Base-by-base conservation (phyloP, 164 flowering plant genomes). In the Stephania japonica region DNA sequence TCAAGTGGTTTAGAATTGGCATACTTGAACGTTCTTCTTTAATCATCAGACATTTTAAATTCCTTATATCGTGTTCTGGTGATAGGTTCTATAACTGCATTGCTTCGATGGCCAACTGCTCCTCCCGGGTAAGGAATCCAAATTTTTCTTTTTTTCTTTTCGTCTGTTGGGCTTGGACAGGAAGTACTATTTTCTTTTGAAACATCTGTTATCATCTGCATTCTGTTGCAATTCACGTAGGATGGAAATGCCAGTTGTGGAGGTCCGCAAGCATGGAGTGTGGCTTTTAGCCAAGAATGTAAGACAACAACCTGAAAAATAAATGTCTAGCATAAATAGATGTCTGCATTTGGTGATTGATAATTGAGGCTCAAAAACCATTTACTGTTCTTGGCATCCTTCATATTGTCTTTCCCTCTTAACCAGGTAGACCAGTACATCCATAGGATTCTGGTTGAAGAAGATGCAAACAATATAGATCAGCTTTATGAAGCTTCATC, bases 231-330 rank as follows among this genome's bases (percentile, higher is more conserved):
- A 42, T 72, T 42, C 41, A 42, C 65, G 44, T 89, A 94, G 98
- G 77, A 89, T 92, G 97, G 97, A 94, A 78, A 91, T 94, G 94
- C 98, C 97, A 71, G 95, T 94, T 64, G 97, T 94, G 65, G 97
- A 92, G 76, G 95, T 92, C 47, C 88, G 79, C 32, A 84, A 83
- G 76, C 78, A 89, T 81, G 95, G 97, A 18, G 97, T 94, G 65
- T 89, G 90, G 90, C 95, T 92, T 72, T 85, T 92, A 77, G 97
- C 98, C 73, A 92, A 90, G 83, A 90, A 82, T 85, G 98, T 94
- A 79, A 86, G 82, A 69, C 25, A 44, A 75, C 13, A 32, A 71
- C 26, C 59, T 63, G 18, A 6, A 25, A 14, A 53, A 32, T 32
- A 27, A 16, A 14, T 65, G 25, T 65, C 18, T 41, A 24, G 67